Conservation (phyloP, 352 stramenopile genomes). For the Bremia lactucae region DNA sequence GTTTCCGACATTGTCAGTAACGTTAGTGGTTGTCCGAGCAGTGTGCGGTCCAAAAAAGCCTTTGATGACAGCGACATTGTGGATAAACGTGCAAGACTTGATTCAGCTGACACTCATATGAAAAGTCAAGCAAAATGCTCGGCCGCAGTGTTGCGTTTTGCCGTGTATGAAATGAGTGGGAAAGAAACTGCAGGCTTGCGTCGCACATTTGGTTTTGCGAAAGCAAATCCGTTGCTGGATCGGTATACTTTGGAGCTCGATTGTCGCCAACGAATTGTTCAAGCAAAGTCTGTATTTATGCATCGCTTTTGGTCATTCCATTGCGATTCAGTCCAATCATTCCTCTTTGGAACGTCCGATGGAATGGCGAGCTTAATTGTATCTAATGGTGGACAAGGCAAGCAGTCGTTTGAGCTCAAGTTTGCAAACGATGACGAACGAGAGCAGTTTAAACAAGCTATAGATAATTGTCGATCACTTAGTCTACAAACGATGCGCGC, state of each 20-base stretch:
- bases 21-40: conserved; percentile 17
- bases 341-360: conserved; percentile 27
- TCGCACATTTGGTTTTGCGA: conserved; percentile 54
- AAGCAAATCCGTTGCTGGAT: conserved; percentile 59
- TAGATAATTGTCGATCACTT: conserved; percentile 38
- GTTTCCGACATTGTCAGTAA: conserved; percentile 8
- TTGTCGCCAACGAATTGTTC: conserved; percentile 54
- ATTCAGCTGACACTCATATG: conserved; percentile 18
- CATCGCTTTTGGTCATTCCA: conserved; percentile 74
- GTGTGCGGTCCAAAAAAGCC: conserved; percentile 33
- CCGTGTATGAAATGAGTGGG: conserved; percentile 57
- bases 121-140: conserved; percentile 32
- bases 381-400: conserved; percentile 42
- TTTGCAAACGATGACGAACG: conserved; percentile 66
- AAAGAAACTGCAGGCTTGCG: conserved; percentile 47
- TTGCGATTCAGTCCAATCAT: conserved; percentile 49
- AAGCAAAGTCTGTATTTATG: conserved; percentile 77
- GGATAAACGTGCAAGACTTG: conserved; percentile 26
- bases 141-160: conserved; percentile 59
- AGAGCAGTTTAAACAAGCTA: conserved; percentile 47
- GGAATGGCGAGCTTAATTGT: conserved; percentile 39
- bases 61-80: conserved; percentile 82
- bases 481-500: conserved; percentile 33
- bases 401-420: conserved; percentile 53
- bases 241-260: conserved; percentile 74